Conservation (phyloP, 2,329 filamentous ascomycete genomes). For the Aspergillus sp. region DNA sequence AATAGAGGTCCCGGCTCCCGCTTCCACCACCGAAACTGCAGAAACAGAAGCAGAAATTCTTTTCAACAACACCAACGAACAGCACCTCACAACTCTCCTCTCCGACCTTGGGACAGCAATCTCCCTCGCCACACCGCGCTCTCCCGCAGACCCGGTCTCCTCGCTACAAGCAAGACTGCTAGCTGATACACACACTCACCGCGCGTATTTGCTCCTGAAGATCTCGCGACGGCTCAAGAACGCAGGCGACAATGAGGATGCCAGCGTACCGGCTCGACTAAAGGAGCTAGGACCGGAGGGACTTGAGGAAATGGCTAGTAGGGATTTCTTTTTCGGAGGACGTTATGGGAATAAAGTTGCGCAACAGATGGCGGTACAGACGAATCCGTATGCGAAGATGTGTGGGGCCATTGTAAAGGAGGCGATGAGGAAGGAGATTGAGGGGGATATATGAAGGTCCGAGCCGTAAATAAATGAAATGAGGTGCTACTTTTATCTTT, state of each 20-base stretch:
- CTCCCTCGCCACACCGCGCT: conserved; percentile 46
- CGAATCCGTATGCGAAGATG: conserved; percentile 67
- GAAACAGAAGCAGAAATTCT: not conserved
- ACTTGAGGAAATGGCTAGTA: conserved; percentile 61
- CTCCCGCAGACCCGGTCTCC: conserved; percentile 49
- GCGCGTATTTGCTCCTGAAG: conserved; percentile 51
- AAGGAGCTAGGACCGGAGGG: conserved; percentile 32
- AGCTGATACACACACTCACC: conserved; percentile 60
- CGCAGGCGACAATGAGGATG: conserved; percentile 16
- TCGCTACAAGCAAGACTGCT: conserved; percentile 54
- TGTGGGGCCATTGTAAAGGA: conserved; percentile 66
- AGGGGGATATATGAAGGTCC: conserved; percentile 24
- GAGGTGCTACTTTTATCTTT: not conserved
- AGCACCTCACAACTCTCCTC: conserved; percentile 34
- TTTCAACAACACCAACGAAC: not conserved
- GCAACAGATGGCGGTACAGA: conserved; percentile 61
- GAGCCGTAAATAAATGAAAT: not conserved
- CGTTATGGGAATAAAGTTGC: conserved; percentile 62
- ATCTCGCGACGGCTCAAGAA: conserved; percentile 10
- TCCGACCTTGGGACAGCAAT: conserved; percentile 51
- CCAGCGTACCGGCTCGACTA: conserved; percentile 21
- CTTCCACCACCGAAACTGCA: conserved; percentile 31
- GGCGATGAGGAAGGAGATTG: conserved; percentile 60
- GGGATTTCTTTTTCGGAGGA: conserved; percentile 59
- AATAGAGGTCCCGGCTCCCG: conserved; percentile 31